Percentiles rank a stretch among this genome's conserved stretches.
These are phyloP conservation scores for Alternaria ventricosa DNA, from an alignment of 2,329 filamentous ascomycete species.

Conservation along the genomic window DNA sequence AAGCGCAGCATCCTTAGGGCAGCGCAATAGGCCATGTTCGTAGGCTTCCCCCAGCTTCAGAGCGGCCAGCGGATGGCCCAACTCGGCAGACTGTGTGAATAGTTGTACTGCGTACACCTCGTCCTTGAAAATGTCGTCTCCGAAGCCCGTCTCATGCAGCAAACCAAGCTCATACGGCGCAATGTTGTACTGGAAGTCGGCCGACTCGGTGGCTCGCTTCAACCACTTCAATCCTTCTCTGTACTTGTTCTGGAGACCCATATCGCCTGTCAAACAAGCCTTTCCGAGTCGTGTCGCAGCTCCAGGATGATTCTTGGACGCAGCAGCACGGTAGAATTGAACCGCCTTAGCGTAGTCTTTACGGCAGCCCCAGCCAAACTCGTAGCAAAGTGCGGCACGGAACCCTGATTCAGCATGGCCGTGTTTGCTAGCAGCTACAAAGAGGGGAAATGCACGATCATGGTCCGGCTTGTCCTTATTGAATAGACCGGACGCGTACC, in stretches of 20 bases:
- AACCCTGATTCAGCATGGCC: constrained; percentile 97
- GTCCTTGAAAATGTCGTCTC: constrained; percentile 92
- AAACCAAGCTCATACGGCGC: constrained; percentile 90
- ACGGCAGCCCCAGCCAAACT: constrained; percentile 96
- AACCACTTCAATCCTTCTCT: constrained; percentile 95
- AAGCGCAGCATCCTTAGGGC: constrained; percentile 87
- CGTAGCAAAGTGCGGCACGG: constrained; percentile 91
- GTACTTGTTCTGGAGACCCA: constrained; percentile 83
- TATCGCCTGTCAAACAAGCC: constrained; percentile 86
- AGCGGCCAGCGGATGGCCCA: constrained; percentile 86
- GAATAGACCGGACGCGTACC: constrained; percentile 92
- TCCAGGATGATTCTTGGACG: constrained; percentile 92
- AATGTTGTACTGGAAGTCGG: constrained; percentile 89
- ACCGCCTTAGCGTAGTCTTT: constrained; percentile 90
- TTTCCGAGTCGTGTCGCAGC: constrained; percentile 92
- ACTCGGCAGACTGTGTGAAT: constrained; percentile 90
- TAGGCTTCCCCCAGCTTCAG: constrained; percentile 95
- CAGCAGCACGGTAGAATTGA: constrained; percentile 88
- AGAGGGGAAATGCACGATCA: constrained; percentile 88
- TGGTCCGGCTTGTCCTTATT: constrained; percentile 94
- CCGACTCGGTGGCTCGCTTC: constrained; percentile 87
- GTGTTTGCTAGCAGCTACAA: constrained; percentile 92
- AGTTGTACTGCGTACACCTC: constrained; percentile 89
- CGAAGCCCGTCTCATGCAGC: constrained; percentile 90
- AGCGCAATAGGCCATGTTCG: constrained; percentile 86